Base-by-base conservation (phyloP, 2,329 filamentous ascomycete genomes). In the Thelonectria rubi region DNA sequence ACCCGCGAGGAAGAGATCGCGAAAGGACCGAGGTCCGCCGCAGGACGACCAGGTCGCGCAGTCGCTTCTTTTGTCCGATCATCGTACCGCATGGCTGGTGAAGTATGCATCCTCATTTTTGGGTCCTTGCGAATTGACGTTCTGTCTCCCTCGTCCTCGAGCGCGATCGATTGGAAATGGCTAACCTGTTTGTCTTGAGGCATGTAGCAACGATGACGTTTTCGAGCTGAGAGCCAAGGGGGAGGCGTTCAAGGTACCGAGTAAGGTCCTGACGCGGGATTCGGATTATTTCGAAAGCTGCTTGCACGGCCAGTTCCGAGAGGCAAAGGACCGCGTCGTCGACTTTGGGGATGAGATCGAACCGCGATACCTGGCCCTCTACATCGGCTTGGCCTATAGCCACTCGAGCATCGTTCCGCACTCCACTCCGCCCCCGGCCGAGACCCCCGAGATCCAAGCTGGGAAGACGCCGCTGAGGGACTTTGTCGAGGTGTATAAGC, bases 401-500 rank as follows among this genome's bases (percentile, higher is more conserved):
- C 72, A 73, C 55, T 75, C 73, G 4, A 72, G 72, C n/a, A 72
- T 77, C 26, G 66, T 75, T 1, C 74, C 74, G 6, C 71, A 75
- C 54, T 48, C 65, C 2, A 53, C 67, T 5, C 75, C 74, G 10
- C 49, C 60, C 1, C 67, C 68, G 2, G 49, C 67, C 2, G 45
- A 61, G 10, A 70, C 64, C 54, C 75, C 75, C 2, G 69, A 76
- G 62, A 62, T 70, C 12, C 60, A 60, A 15, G 63, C 59, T 2
- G 62, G 65, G n/a, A 68, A 67, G 46, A 72, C 74, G 10, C 66
- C 73, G 6, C 66, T 77, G 20, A 59, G 68, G 14, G 76, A 78
- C 54, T 75, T 68, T 17, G 58, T 78, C 32, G 75, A 77, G 47
- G 76, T 78, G 3, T 76, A 72, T 61, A 77, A 77, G 65, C 70